Conservation (phyloP, 192 early-diverging fungal genomes). For the Jimgerdemannia flammicorona region DNA sequence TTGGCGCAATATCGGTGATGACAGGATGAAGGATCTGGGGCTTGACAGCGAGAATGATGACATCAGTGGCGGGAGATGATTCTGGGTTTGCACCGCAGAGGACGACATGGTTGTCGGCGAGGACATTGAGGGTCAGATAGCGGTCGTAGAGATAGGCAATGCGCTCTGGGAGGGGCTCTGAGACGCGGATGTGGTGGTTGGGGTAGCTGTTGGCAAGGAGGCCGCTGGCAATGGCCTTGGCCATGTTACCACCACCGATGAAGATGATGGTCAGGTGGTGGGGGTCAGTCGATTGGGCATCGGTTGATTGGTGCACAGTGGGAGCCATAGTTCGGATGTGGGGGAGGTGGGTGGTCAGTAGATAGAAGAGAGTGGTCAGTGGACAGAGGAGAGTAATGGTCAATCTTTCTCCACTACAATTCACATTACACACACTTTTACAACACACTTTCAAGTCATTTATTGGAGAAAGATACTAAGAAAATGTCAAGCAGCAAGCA, state of each 20-base stretch:
- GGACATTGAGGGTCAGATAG: constrained; percentile 57
- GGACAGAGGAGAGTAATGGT: no score
- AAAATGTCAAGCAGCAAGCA: no score
- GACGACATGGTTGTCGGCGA: constrained; percentile 58
- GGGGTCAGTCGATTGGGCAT: no score
- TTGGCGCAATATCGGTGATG: constrained; percentile 49
- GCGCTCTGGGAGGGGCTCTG: constrained; percentile 71
- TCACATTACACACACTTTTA: no score
- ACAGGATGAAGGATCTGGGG: constrained; percentile 82
- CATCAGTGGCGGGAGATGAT: constrained; percentile 43
- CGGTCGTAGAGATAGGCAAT: constrained; percentile 57
- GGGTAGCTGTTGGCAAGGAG: constrained; percentile 74
- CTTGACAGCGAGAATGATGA: constrained; percentile 88
- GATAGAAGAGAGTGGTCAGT: no score
- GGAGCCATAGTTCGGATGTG: no score
- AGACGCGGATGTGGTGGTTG: constrained; percentile 64
- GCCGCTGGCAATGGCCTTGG: constrained; percentile 86
- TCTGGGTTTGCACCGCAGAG: constrained; percentile 42
- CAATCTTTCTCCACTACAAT: no score
- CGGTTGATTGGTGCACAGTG: no score
- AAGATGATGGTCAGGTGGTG: constrained; percentile 46
- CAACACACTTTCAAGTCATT: no score
- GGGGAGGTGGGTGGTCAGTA: no score
- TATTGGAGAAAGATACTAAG: no score
- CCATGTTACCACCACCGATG: constrained; percentile 97